phyloP scores from a whole-genome alignment of 164 flowering plant genomes.

The Dillenia suffruticosa region DNA sequence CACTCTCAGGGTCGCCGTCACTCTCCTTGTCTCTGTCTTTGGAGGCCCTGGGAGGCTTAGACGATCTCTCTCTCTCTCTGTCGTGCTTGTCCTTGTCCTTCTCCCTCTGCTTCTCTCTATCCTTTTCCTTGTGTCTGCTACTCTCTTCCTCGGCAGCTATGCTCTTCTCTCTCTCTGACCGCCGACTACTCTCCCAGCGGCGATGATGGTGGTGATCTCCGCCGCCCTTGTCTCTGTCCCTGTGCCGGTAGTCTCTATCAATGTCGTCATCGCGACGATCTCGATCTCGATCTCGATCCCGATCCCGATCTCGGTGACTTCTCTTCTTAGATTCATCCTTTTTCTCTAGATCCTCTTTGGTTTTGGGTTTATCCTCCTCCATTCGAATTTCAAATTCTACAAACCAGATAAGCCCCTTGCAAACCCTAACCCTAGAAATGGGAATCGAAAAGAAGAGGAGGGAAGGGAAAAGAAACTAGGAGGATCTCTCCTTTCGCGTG shows the following conservation, averaged over 20 bases:
- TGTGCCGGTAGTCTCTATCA: slow-evolving; percentile 28
- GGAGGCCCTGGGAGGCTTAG: neutral
- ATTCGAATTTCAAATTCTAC: slow-evolving; percentile 9
- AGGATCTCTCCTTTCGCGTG: no score
- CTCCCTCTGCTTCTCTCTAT: slow-evolving; percentile 18
- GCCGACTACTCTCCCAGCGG: slow-evolving; percentile 22
- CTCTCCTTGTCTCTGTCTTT: slow-evolving; percentile 11
- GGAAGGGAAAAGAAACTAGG: no score
- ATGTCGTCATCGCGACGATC: slow-evolving; percentile 6
- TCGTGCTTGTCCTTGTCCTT: slow-evolving; percentile 10
- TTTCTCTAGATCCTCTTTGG: slow-evolving; percentile 41
- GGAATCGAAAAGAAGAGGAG: no score
- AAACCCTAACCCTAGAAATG: no score
- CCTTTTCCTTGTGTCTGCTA: slow-evolving; percentile 17
- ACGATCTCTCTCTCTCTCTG: slow-evolving; percentile 2
- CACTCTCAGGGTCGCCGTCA: slow-evolving; percentile 14
- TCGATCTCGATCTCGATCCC: slow-evolving; percentile 25
- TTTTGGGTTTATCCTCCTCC: slow-evolving; percentile 56
- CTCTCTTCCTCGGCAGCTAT: slow-evolving; percentile 17
- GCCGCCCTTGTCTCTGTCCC: slow-evolving; percentile 21
- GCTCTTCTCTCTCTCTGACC: slow-evolving; percentile 28
- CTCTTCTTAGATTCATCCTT: slow-evolving; percentile 35
- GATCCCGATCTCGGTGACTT: slow-evolving; percentile 33
- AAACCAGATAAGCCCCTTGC: no score
- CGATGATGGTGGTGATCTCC: slow-evolving; percentile 22